phyloP scores from a whole-genome alignment of 129 eudicot genomes.

The Helichrysum umbraculigerum region DNA sequence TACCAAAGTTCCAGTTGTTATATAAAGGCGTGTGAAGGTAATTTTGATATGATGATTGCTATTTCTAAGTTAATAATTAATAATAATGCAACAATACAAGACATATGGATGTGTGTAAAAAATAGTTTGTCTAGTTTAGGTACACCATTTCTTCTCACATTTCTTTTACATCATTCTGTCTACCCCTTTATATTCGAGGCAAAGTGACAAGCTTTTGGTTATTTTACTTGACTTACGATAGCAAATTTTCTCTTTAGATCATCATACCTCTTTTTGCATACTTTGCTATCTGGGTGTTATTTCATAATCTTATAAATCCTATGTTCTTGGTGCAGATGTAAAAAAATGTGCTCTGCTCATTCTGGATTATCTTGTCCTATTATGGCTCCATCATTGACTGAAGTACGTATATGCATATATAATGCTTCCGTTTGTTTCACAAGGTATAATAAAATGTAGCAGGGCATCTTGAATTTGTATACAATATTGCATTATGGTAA shows the following conservation, averaged over 20 bases:
- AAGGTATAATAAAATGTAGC: background rate
- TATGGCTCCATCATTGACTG: background rate
- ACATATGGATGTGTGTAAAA: too few relatives aligned
- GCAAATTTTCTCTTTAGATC: background rate
- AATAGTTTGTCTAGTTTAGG: too few relatives aligned
- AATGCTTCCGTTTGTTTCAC: constrained; percentile 13
- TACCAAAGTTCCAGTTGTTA: constrained; percentile 86
- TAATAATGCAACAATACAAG: background rate
- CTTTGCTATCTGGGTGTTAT: background rate
- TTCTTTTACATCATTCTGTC: background rate
- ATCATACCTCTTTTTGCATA: background rate
- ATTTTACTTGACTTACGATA: background rate
- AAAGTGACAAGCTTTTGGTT: background rate
- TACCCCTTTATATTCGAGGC: background rate
- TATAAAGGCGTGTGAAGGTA: constrained; percentile 75
- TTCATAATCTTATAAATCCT: background rate
- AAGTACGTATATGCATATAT: background rate
- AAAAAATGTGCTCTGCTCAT: background rate
- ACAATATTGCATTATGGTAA: constrained; percentile 14
- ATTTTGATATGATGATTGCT: background rate
- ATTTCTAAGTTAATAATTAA: background rate
- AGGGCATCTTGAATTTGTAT: background rate
- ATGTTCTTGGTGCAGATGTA: constrained; percentile 7
- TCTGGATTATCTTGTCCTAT: background rate
- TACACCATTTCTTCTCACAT: too few relatives aligned